Percentiles rank a stretch among this genome's conserved stretches.
These are phyloP conservation scores for Globisporangium splendens DNA, from an alignment of 352 stramenopile genomes.

Conservation along the genomic window DNA sequence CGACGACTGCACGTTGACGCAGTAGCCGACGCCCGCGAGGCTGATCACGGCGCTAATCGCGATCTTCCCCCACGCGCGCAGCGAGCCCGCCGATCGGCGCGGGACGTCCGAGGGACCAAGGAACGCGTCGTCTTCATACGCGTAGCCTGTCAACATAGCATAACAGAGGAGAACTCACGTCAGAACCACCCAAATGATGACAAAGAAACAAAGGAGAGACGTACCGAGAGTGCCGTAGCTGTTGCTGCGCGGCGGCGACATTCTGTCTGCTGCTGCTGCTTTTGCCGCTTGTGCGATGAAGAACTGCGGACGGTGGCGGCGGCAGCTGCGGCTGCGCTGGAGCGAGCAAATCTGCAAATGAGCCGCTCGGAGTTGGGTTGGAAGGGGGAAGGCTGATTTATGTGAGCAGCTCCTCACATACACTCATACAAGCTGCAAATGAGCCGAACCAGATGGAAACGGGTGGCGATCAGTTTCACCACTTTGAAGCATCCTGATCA, in stretches of 20 bases:
- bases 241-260: conserved; percentile 1
- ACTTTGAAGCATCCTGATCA: no score
- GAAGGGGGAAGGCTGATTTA: background rate
- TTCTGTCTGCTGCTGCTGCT: background rate
- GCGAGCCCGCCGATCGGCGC: background rate
- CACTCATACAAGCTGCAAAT: no score
- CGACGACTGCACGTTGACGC: conserved; percentile 34
- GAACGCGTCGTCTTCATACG: conserved; percentile 22
- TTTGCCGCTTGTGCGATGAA: background rate
- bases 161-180: conserved; percentile 2
- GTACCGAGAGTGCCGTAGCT: conserved; percentile 8
- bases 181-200: background rate
- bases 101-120: background rate
- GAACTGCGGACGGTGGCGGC: no score
- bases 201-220: background rate
- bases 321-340: no score
- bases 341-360: conserved; percentile 3
- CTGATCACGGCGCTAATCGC: conserved; percentile 29
- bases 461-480: no score
- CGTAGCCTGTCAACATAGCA: conserved; percentile 12
- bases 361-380: background rate
- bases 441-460: no score
- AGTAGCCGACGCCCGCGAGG: conserved; percentile 29
- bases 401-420: no score
- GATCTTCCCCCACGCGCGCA: conserved; percentile 24